These are phyloP conservation scores for Echinosophora koreensis DNA, from an alignment of 306 rosid genomes.

Conservation along the genomic window DNA sequence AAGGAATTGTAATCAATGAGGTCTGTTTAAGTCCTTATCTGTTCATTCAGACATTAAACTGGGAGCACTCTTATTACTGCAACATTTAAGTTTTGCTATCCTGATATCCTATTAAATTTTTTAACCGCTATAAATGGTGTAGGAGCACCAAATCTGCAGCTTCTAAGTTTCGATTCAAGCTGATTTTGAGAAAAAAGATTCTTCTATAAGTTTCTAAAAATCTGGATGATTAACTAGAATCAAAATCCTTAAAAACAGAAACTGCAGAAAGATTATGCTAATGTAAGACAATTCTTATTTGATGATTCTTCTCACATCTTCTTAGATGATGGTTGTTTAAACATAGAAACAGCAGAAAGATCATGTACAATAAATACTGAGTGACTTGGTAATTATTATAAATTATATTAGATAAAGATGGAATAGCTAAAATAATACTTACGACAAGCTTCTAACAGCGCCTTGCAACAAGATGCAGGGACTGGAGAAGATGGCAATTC, in stretches of 20 bases:
- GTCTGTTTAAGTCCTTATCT: too few relatives aligned
- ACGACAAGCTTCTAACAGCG: conserved; percentile 89
- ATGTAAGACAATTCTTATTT: not conserved
- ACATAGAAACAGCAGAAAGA: conserved; percentile 5
- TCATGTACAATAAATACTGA: conserved; percentile 10
- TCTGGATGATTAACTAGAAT: not conserved
- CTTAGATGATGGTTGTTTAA: conserved; percentile 10
- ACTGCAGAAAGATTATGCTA: not conserved
- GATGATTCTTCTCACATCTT: conserved; percentile 8
- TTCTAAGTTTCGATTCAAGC: not conserved
- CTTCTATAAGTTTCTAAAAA: not conserved
- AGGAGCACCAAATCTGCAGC: not conserved
- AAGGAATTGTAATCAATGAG: too few relatives aligned
- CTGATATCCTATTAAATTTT: not conserved
- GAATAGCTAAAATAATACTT: conserved; percentile 56
- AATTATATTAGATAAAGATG: conserved; percentile 1
- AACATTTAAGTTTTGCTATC: not conserved
- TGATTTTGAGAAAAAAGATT: not conserved
- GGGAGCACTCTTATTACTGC: not conserved
- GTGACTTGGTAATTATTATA: conserved; percentile 10
- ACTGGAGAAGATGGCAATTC: conserved; percentile 98
- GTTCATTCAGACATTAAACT: not conserved
- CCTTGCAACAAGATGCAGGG: conserved; percentile 99
- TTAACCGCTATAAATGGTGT: conserved; percentile 1
- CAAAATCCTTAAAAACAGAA: not conserved